Percentiles rank a stretch among this genome's conserved stretches.
phyloP scores from a whole-genome alignment of 768 basidiomycete genomes.

The Russula sp. region DNA sequence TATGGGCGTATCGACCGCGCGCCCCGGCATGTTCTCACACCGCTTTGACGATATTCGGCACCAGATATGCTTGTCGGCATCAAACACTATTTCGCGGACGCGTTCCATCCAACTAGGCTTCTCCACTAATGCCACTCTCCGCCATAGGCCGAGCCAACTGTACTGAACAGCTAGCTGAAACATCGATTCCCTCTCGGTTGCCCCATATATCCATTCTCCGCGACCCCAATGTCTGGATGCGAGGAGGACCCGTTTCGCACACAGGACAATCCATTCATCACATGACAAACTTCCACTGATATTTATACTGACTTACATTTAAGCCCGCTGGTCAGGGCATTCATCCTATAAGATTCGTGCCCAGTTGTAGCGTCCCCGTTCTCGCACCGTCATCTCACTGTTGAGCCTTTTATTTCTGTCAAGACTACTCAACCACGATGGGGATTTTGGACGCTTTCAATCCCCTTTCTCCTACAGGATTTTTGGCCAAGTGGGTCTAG shows the following conservation, averaged over 20 bases:
- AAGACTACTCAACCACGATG: background rate
- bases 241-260: background rate
- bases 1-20: background rate
- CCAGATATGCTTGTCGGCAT: background rate
- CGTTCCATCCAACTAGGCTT: background rate
- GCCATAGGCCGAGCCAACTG: too few relatives aligned
- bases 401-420: background rate
- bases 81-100: background rate
- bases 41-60: slow-evolving; percentile 4
- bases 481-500: slow-evolving; percentile 4
- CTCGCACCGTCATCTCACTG: background rate
- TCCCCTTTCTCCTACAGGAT: background rate
- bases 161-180: background rate
- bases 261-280: background rate
- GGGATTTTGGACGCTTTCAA: slow-evolving; percentile 7
- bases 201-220: background rate
- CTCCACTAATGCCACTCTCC: background rate
- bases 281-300: background rate
- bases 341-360: background rate
- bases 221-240: background rate
- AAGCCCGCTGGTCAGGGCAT: background rate
- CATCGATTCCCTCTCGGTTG: background rate
- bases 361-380: background rate
- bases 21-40: background rate
- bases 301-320: background rate